These are phyloP conservation scores for Castanea sativa DNA, from an alignment of 306 rosid species.

Conservation along the genomic window DNA sequence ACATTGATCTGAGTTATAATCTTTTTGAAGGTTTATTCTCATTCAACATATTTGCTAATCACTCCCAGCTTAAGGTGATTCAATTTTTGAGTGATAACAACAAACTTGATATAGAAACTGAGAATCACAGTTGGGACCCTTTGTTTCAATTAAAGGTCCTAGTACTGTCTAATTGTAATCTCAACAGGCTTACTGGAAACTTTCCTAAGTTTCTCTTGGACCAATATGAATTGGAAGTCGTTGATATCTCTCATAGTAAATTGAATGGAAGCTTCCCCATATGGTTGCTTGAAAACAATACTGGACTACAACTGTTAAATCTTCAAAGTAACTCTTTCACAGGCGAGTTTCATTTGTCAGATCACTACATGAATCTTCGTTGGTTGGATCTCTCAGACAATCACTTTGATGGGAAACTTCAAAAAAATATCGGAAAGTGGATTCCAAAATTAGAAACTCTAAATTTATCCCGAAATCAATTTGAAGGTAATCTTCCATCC, in stretches of 20 bases:
- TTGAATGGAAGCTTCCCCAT: slow-evolving; percentile 14
- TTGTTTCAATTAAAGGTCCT: slow-evolving; percentile 26
- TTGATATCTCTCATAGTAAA: slow-evolving; percentile 17
- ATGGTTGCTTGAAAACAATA: slow-evolving; percentile 27
- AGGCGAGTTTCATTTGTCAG: not conserved
- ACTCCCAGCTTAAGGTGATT: slow-evolving; percentile 14
- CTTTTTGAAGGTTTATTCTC: slow-evolving; percentile 22
- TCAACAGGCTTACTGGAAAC: not conserved
- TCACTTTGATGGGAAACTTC: slow-evolving; percentile 13
- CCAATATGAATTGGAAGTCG: slow-evolving; percentile 1
- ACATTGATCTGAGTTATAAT: slow-evolving; percentile 10
- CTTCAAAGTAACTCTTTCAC: not conserved
- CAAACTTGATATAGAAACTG: slow-evolving; percentile 4
- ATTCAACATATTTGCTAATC: slow-evolving; percentile 20
- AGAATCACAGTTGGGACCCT: slow-evolving; percentile 12
- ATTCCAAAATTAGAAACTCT: not conserved
- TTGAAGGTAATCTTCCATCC: slow-evolving; percentile 3
- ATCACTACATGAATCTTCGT: not conserved
- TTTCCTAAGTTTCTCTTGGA: slow-evolving; percentile 23
- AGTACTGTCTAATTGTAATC: not conserved
- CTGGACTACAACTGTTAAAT: not conserved
- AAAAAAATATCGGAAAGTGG: not conserved
- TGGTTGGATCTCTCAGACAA: slow-evolving; percentile 16
- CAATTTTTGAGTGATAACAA: not conserved
- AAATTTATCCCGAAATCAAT: slow-evolving; percentile 3